Conservation (phyloP, 2,329 filamentous ascomycete species). For the Orbilia blumenaviensis region DNA sequence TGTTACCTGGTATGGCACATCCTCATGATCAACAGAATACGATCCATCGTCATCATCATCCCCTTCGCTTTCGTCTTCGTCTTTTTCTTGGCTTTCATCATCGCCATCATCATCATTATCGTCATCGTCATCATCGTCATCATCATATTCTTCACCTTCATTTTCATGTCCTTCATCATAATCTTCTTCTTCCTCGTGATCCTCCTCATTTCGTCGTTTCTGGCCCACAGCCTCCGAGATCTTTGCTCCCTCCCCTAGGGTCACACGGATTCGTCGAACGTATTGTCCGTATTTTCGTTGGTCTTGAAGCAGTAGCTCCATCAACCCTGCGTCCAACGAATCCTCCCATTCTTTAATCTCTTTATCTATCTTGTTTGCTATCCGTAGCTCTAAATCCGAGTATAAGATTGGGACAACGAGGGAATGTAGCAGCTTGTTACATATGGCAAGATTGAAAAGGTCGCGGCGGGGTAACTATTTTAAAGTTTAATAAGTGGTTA, state of each 20-base stretch:
- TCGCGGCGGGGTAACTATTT: conserved; percentile 1
- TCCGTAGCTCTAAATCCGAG: background rate
- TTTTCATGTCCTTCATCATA: background rate
- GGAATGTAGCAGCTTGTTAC: background rate
- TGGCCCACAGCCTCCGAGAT: too few species aligned
- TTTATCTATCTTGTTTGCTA: background rate
- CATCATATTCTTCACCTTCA: background rate
- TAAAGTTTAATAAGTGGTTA: background rate
- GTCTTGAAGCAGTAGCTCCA: background rate
- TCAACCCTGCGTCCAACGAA: background rate
- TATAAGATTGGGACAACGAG: conserved; percentile 3
- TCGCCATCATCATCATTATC: background rate
- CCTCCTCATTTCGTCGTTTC: background rate
- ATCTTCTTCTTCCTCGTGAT: background rate
- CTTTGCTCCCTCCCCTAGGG: background rate
- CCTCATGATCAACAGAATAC: too few species aligned
- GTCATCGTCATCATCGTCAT: background rate
- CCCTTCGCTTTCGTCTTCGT: background rate
- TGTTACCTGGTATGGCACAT: too few species aligned
- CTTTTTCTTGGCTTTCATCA: background rate
- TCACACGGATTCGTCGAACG: background rate
- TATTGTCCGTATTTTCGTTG: background rate
- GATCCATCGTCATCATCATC: too few species aligned
- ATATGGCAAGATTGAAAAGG: background rate
- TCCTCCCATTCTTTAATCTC: background rate